phyloP scores from a whole-genome alignment of 2,329 filamentous ascomycete species.

The Fusarium tanahbumbuense region DNA sequence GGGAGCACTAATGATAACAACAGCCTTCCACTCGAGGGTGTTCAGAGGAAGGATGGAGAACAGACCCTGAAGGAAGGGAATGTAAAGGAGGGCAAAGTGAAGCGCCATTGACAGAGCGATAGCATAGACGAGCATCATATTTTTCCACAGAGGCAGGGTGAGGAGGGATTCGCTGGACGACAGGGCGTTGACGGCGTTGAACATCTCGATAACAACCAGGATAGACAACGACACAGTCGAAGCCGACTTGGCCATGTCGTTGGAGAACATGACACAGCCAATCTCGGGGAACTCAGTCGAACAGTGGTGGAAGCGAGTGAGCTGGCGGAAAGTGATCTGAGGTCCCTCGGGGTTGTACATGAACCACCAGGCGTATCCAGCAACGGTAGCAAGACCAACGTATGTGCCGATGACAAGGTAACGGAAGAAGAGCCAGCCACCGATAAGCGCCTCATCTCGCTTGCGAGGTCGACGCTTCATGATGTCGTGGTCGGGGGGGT shows the following conservation, averaged over 20 bases:
- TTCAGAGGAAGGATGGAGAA: slow-evolving; percentile 93
- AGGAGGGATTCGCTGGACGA: slow-evolving; percentile 94
- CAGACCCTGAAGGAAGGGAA: slow-evolving; percentile 85
- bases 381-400: slow-evolving; percentile 93
- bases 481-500: slow-evolving; percentile 97
- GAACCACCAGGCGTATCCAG: slow-evolving; percentile 99
- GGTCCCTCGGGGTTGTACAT: slow-evolving; percentile 93
- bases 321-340: slow-evolving; percentile 89
- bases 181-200: slow-evolving; percentile 98
- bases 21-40: slow-evolving; percentile 90
- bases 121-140: slow-evolving; percentile 98
- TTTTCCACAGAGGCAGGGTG: slow-evolving; percentile 95
- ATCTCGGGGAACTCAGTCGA: slow-evolving; percentile 86
- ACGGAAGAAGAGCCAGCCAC: slow-evolving; percentile 96
- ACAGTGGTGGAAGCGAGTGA: slow-evolving; percentile 95
- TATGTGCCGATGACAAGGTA: slow-evolving; percentile 97
- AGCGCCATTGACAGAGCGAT: slow-evolving; percentile 92
- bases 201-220: slow-evolving; percentile 98
- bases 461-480: slow-evolving; percentile 94
- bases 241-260: slow-evolving; percentile 86
- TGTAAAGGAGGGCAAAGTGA: slow-evolving; percentile 94
- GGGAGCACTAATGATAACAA: slow-evolving; percentile 86
- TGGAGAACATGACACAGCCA: slow-evolving; percentile 90
- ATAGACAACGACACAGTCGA: slow-evolving; percentile 93
- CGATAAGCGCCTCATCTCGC: slow-evolving; percentile 91